These are phyloP conservation scores for Tripidium arundinaceum DNA, from an alignment of 202 grass and related monocot species.

Conservation along the genomic window DNA sequence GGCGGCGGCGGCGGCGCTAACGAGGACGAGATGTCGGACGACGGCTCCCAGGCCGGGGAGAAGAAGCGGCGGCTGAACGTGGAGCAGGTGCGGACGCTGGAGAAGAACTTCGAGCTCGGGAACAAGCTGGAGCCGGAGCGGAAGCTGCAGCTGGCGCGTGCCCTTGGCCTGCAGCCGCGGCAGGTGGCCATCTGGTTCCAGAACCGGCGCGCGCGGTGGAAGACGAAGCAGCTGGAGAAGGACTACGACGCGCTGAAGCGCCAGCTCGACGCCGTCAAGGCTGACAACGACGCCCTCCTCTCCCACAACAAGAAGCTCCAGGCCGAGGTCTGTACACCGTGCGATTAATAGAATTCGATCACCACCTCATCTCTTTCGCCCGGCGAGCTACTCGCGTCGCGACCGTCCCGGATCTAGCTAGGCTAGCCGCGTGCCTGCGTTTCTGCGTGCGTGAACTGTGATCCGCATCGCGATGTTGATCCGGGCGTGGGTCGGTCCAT, in stretches of 20 bases:
- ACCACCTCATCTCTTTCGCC: background rate
- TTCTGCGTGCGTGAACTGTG: background rate
- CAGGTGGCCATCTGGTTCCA: slow-evolving; percentile 99
- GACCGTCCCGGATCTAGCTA: background rate
- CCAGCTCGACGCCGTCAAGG: slow-evolving; percentile 79
- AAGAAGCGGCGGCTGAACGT: slow-evolving; percentile 96
- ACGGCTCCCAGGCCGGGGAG: slow-evolving; percentile 77
- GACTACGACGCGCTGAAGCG: slow-evolving; percentile 87
- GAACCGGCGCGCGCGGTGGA: slow-evolving; percentile 94
- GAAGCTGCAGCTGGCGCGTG: slow-evolving; percentile 83
- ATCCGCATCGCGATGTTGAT: slow-evolving; percentile 5
- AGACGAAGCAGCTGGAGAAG: slow-evolving; percentile 98
- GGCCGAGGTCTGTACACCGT: slow-evolving; percentile 60
- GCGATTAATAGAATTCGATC: too few relatives aligned
- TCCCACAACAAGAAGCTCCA: slow-evolving; percentile 98
- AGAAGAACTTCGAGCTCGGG: slow-evolving; percentile 97
- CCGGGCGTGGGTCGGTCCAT: background rate
- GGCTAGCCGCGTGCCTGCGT: background rate
- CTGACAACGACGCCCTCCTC: slow-evolving; percentile 81
- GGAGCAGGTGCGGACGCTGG: slow-evolving; percentile 94
- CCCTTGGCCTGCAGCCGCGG: slow-evolving; percentile 77
- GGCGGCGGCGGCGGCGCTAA: slow-evolving; percentile 24
- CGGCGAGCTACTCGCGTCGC: background rate
- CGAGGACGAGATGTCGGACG: slow-evolving; percentile 91
- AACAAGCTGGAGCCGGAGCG: slow-evolving; percentile 98